Conservation (phyloP, 176 grass and related monocot genomes). For the Avena eriantha region DNA sequence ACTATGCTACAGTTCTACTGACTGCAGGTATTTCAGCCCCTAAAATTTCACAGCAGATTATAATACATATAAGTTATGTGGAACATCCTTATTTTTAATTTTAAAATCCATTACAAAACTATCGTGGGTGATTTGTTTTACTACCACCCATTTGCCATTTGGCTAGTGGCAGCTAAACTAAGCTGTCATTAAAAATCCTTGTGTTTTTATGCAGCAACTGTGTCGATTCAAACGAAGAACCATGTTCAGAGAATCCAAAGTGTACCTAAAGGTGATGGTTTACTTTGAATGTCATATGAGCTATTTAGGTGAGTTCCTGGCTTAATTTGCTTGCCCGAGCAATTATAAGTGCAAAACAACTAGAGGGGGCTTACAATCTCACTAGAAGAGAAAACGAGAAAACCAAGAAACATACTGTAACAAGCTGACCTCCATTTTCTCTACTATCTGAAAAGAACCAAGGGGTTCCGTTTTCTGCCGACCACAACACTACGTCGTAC, state of each 20-base stretch:
- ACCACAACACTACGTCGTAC: too few relatives aligned
- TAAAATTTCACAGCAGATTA: neutral
- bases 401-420: neutral
- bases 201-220: too few relatives aligned
- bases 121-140: too few relatives aligned
- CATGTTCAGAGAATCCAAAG: neutral
- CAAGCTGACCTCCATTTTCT: neutral
- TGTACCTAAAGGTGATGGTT: neutral
- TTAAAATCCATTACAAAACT: too few relatives aligned
- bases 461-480: too few relatives aligned
- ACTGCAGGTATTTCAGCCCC: neutral
- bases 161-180: too few relatives aligned
- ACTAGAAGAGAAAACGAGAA: neutral
- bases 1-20: neutral
- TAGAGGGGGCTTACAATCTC: neutral
- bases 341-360: neutral
- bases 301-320: neutral
- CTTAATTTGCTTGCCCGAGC: neutral
- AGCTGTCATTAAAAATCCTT: too few relatives aligned
- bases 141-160: too few relatives aligned
- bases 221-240: too few relatives aligned
- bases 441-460: too few relatives aligned
- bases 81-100: neutral
- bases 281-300: neutral
- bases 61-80: neutral